Conservation (phyloP, 805 yeast genomes). For the Candida rishiriensis region DNA sequence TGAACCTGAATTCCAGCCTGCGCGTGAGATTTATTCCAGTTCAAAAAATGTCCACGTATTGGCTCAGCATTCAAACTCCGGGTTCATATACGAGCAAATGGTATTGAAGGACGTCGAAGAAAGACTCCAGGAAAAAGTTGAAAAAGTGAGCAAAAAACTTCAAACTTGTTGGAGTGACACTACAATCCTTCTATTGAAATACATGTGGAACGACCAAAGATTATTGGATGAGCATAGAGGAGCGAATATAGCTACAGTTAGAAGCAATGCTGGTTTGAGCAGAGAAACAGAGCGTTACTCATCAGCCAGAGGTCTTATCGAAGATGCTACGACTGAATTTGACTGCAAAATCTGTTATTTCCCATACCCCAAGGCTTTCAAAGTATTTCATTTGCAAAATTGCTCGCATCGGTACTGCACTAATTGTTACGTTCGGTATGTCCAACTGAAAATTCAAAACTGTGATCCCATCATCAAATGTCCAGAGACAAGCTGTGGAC, state of each 20-base stretch:
- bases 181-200: slow-evolving; percentile 41
- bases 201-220: slow-evolving; percentile 56
- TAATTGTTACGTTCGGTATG: slow-evolving; percentile 64
- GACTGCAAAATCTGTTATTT: slow-evolving; percentile 75
- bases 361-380: slow-evolving; percentile 30
- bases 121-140: slow-evolving; percentile 25
- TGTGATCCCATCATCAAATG: slow-evolving; percentile 55
- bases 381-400: slow-evolving; percentile 41
- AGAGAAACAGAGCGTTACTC: slow-evolving; percentile 29
- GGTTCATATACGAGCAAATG: slow-evolving; percentile 25
- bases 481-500: slow-evolving; percentile 52
- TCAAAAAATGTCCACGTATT: slow-evolving; percentile 15
- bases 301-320: slow-evolving; percentile 2
- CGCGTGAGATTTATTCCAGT: slow-evolving; percentile 13
- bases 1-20: slow-evolving; percentile 9
- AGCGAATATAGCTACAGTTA: slow-evolving; percentile 27
- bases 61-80: slow-evolving; percentile 20
- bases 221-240: slow-evolving; percentile 51
- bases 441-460: slow-evolving; percentile 37
- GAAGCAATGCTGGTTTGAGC: slow-evolving; percentile 27
- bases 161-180: slow-evolving; percentile 37
- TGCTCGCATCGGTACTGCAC: slow-evolving; percentile 74
- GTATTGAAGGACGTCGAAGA: slow-evolving; percentile 29
- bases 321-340: slow-evolving; percentile 28
- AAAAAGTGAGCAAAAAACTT: slow-evolving; percentile 32